A percentile compares a stretch with the other conserved stretches of the same genome.
Conservation (phyloP, 108 stramenopile genomes). For the Nannochloropsis gaditana region DNA sequence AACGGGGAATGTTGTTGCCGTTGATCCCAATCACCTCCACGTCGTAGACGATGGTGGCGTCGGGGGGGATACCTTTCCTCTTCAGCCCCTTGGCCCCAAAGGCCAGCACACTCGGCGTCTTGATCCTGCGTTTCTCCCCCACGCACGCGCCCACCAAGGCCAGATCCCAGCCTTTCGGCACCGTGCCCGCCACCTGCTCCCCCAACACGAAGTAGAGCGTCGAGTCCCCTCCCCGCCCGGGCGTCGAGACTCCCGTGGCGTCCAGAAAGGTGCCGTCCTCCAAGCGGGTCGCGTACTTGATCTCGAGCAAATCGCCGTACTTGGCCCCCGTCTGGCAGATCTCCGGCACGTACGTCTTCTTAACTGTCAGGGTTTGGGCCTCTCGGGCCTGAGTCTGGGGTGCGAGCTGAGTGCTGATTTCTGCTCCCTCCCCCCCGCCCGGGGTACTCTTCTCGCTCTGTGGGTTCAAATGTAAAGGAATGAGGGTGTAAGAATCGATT, state of each 20-base stretch:
- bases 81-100: background rate
- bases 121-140: background rate
- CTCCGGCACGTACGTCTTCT: background rate
- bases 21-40: conserved; percentile 16
- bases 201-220: background rate
- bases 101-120: background rate
- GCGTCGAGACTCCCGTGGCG: background rate
- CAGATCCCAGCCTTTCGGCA: background rate
- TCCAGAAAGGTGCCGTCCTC: background rate
- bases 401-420: background rate
- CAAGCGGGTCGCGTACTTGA: background rate
- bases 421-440: background rate
- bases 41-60: background rate
- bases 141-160: conserved; percentile 7
- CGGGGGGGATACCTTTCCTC: background rate
- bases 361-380: background rate
- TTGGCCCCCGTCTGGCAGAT: conserved; percentile 4
- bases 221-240: background rate
- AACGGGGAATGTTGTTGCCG: background rate
- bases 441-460: conserved; percentile 1
- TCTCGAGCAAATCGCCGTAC: background rate
- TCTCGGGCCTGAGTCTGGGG: conserved; percentile 9
- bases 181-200: background rate
- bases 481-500: too few species aligned
- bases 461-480: background rate